A percentile compares a stretch with the other conserved stretches of the same genome.
phyloP scores from a whole-genome alignment of 2,329 filamentous ascomycete genomes.

The Aspergillus ochraceus region DNA sequence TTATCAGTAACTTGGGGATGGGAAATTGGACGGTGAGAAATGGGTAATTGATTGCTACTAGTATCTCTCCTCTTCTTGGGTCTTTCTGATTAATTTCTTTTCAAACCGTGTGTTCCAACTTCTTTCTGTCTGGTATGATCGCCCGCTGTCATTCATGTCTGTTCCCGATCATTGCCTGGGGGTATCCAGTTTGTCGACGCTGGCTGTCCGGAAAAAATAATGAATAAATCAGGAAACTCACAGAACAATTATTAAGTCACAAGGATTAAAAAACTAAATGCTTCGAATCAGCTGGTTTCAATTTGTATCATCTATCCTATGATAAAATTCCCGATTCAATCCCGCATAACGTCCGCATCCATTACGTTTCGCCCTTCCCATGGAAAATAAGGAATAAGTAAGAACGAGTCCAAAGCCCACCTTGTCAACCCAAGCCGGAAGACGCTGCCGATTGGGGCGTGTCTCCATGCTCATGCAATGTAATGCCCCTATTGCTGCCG shows the following conservation, averaged over 20 bases:
- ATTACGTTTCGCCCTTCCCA: too few species aligned
- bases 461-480: background rate
- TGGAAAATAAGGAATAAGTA: too few species aligned
- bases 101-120: too few species aligned
- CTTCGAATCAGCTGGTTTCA: background rate
- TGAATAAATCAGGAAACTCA: background rate
- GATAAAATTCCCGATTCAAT: background rate
- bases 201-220: background rate
- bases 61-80: background rate
- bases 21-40: too few species aligned
- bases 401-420: constrained; percentile 5
- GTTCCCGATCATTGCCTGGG: constrained; percentile 11
- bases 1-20: too few species aligned
- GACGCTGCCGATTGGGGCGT: background rate
- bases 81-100: background rate
- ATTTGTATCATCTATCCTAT: background rate
- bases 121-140: too few species aligned
- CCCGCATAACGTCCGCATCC: background rate
- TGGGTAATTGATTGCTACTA: too few species aligned
- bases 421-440: background rate
- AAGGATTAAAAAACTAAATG: background rate
- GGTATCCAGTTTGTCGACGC: constrained; percentile 14
- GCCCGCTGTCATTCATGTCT: constrained; percentile 7
- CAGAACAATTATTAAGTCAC: background rate
- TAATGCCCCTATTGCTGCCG: background rate